Evolutionary conservation across 768 basidiomycete genomes (phyloP), one percentile per base, ranked within the genome.

Genomic region (Phaeotremella skinneri): DNA sequence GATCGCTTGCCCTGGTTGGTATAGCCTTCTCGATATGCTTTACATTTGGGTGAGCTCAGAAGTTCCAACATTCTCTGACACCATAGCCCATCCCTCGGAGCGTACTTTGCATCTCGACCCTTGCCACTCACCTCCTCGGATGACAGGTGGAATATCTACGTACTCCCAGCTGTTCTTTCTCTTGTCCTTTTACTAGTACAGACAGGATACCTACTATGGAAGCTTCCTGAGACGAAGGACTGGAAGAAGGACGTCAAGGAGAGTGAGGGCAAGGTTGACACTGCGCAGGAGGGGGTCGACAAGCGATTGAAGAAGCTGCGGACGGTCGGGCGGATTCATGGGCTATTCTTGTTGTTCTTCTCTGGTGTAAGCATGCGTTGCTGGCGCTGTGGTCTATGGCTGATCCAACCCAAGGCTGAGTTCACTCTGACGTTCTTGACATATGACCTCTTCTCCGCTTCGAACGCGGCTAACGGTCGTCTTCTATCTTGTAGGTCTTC

Each of bases 21-120:
- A 90, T 98, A 47, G 94, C 96, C 0, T 99, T 99, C 70, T 89
- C 91, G 16, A 86, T 97, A 50, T 94, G 91, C 75, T 98, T 97
- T 79, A 78, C 76, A 7, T 63, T 76, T 20, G 75, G 73, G 73
- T 75, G n/a, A n/a, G n/a, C n/a, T n/a, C n/a, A n/a, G n/a, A 49
- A 42, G 72, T 49, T 42, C n/a, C 23, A 34, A 34, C 21, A 25
- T 31, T 30, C 23, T 2, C 34, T 87, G 37, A 7, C 9, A 48
- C 49, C 29, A 4, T 41, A 72, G 74, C 4, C 94, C 94, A 30
- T 90, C 91, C 16, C 86, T 99, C 57, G 94, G 94, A 51, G 94
- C 94, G 1, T 94, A 92, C 79, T 92, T 97, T 78, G 90, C 93
- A 1, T 87, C 91, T n/a, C 83, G 82, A 29, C 89, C 91, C 1